phyloP scores from a whole-genome alignment of 2,329 filamentous ascomycete genomes.

The Allantophomopsis cytisporea region DNA sequence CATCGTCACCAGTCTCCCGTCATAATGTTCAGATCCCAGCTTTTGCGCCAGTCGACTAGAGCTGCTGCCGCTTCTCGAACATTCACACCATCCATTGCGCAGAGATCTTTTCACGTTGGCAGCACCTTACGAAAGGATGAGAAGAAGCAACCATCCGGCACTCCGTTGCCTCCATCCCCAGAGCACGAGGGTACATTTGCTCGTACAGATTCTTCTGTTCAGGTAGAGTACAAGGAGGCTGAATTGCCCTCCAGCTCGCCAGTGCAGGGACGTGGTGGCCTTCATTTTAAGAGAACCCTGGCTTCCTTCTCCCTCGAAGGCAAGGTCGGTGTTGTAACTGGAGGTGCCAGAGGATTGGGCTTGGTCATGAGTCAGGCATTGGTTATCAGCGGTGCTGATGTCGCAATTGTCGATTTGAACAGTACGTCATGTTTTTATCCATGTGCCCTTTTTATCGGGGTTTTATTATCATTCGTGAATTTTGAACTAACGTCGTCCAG shows the following conservation, averaged over 20 bases:
- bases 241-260: conserved; percentile 59
- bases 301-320: conserved; percentile 78
- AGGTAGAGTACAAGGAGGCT: conserved; percentile 62
- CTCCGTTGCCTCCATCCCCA: not conserved
- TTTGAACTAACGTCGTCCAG: conserved; percentile 26
- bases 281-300: conserved; percentile 75
- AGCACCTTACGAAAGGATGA: conserved; percentile 9
- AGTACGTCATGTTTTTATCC: conserved; percentile 33
- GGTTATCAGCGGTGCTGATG: conserved; percentile 74
- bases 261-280: conserved; percentile 62
- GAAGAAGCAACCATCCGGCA: conserved; percentile 6
- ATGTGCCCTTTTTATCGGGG: conserved; percentile 10
- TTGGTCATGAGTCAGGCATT: conserved; percentile 89
- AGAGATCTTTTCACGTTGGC: conserved; percentile 9
- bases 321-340: conserved; percentile 74
- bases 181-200: conserved; percentile 35
- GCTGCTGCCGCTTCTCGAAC: conserved; percentile 3
- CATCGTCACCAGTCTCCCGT: too few relatives aligned
- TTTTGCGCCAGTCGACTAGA: conserved; percentile 13
- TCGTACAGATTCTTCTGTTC: conserved; percentile 66
- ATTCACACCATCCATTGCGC: conserved; percentile 2
- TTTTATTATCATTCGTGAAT: not conserved
- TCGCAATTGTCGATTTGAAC: conserved; percentile 91
- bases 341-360: conserved; percentile 78
- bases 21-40: conserved; percentile 16